Evolutionary conservation across 345 rosid species (phyloP), one percentile per base, ranked within the genome.

Genomic region (Citropsis articulata): DNA sequence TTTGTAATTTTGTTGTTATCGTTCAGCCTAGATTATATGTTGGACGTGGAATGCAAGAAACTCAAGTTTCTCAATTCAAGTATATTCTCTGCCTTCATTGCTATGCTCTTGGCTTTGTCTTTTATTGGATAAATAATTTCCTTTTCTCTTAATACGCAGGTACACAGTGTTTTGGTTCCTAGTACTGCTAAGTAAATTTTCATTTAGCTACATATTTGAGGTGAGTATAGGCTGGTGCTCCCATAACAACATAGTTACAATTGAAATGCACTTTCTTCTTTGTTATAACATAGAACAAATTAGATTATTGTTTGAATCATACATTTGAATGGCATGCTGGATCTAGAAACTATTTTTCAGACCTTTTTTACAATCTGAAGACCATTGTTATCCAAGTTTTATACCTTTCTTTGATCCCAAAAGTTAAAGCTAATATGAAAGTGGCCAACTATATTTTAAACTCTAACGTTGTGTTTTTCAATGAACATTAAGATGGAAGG

Each of bases 1-100:
- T 72, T 71, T 78, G 64, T 69, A 19, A 65, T 38, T 38, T 27
- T 76, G 42, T 71, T 82, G 38, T 66, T 75, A 53, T 82, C 31
- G 14, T 87, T 89, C 84, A 95, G 99, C 91, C 98, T 81, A 88
- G 94, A 85, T 84, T 89, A 87, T 95, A 84, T 71, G 81, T 93
- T 72, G 99, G 99, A 74, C 89, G 94, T 68, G 99, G 99, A 82
- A 87, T 95, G 96, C 99, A 95, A 83, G 99, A 95, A 88, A 91
- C 93, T 69, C 98, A 93, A 85, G 77, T 95, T 77, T 92, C 98
- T 19, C 88, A 87, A 71, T 85, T 93, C 90, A 95, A 93, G 99
- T 95, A 95, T 72, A 77, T 50, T 65, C 66, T 73, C 19, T 80
- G 55, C 68, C 77, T 75, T 63, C 73, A 42, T 77, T 72, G 5